Conservation (phyloP, 2,329 filamentous ascomycete species). For the Epicoccum sorghinum region DNA sequence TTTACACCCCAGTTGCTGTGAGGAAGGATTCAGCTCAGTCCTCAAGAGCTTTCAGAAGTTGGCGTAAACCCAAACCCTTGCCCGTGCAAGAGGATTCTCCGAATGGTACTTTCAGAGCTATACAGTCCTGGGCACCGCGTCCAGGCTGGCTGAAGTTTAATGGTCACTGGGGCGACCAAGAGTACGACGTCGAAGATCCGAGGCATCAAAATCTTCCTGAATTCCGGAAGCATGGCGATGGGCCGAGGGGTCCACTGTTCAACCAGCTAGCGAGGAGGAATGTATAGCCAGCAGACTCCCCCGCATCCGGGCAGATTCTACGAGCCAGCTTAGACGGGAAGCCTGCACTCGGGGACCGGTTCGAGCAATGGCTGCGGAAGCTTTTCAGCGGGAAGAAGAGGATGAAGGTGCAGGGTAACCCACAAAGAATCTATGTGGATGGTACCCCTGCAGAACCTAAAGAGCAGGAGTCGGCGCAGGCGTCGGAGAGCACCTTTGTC, state of each 20-base stretch:
- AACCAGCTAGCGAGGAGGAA: constrained; percentile 24
- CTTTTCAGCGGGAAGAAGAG: background rate
- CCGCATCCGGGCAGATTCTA: background rate
- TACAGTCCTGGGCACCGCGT: constrained; percentile 50
- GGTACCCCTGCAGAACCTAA: background rate
- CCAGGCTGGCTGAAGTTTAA: constrained; percentile 61
- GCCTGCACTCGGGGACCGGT: background rate
- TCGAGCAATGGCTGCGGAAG: background rate
- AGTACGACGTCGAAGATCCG: constrained; percentile 55
- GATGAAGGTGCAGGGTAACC: background rate
- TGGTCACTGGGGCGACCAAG: constrained; percentile 66
- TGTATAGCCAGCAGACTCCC: constrained; percentile 21
- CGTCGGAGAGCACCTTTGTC: no score
- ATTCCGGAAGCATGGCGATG: constrained; percentile 57
- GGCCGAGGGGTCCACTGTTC: constrained; percentile 63
- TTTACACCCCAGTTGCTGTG: constrained; percentile 42
- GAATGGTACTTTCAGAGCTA: constrained; percentile 54
- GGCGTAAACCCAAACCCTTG: no score
- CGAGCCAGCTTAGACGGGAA: background rate
- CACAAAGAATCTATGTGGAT: background rate
- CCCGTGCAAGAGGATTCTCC: constrained; percentile 1
- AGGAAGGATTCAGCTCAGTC: background rate
- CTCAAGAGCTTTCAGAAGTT: no score
- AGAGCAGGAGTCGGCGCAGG: no score
- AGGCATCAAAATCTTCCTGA: constrained; percentile 48